phyloP scores from a whole-genome alignment of 2,329 filamentous ascomycete species.

The Monosporascus sp. region DNA sequence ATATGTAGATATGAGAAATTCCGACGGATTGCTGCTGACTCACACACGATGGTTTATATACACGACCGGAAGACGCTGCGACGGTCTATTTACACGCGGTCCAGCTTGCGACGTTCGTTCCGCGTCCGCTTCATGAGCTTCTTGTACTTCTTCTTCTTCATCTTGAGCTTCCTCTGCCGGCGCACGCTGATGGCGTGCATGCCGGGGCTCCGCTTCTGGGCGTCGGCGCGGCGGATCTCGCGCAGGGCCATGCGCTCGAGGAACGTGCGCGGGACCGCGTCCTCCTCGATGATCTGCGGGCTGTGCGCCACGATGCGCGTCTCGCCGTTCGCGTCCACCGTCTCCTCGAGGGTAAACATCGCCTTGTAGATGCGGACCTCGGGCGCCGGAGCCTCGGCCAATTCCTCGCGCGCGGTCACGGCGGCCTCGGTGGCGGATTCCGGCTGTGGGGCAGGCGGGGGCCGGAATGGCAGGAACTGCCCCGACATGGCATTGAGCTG shows the following conservation, averaged over 20 bases:
- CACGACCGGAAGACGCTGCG: conserved; percentile 3
- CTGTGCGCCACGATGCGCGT: conserved; percentile 57
- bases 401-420: conserved; percentile 26
- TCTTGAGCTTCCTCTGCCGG: conserved; percentile 89
- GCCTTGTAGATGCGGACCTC: conserved; percentile 57
- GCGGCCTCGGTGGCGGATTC: conserved; percentile 36
- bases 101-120: conserved; percentile 80
- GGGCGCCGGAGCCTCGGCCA: conserved; percentile 27
- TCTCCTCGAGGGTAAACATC: conserved; percentile 63
- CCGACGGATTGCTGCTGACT: neutral
- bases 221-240: conserved; percentile 55
- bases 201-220: conserved; percentile 38
- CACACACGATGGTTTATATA: conserved; percentile 6
- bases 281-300: conserved; percentile 50
- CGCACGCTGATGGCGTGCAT: conserved; percentile 88
- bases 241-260: conserved; percentile 65
- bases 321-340: conserved; percentile 54
- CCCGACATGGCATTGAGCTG: conserved; percentile 65
- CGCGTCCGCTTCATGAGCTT: conserved; percentile 93
- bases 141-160: conserved; percentile 99
- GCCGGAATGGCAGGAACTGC: conserved; percentile 73
- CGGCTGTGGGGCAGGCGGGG: conserved; percentile 73
- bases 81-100: conserved; percentile 46
- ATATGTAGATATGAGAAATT: conserved; percentile 1
- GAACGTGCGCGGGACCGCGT: conserved; percentile 47